Evolutionary conservation across 495 filamentous ascomycete genomes (phyloP).

Genomic region (Talaromyces liani): DNA sequence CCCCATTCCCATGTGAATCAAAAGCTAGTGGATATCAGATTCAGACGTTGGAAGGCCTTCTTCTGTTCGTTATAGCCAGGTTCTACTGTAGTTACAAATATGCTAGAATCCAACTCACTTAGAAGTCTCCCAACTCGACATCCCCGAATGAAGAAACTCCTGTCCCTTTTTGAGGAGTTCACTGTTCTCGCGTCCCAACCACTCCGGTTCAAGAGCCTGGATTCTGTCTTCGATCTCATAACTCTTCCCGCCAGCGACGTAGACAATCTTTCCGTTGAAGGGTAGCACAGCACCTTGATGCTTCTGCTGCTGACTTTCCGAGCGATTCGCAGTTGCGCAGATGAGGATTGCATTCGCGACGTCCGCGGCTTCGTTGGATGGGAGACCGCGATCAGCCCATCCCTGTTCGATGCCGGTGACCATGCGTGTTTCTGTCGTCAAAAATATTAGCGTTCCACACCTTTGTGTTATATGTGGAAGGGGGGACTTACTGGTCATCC

Average conservation of each 20-base stretch:
- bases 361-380: conserved; percentile 25
- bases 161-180: conserved; percentile 20
- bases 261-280: conserved; percentile 27
- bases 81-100: too few species aligned
- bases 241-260: conserved; percentile 23
- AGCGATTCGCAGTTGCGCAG: conserved; percentile 22
- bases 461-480: too few species aligned
- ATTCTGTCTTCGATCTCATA: conserved; percentile 31
- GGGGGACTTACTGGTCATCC: conserved; percentile 29
- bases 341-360: conserved; percentile 22
- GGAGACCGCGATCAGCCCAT: conserved; percentile 22
- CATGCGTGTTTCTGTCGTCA: conserved; percentile 21
- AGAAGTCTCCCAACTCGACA: conserved; percentile 15
- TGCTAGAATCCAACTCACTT: not conserved
- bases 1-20: too few species aligned
- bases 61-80: too few species aligned
- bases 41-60: too few species aligned
- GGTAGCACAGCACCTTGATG: conserved; percentile 19
- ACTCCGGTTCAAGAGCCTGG: conserved; percentile 21
- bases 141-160: conserved; percentile 20
- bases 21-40: too few species aligned
- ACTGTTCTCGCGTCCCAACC: conserved; percentile 26
- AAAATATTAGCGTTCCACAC: not conserved
- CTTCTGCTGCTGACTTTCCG: not conserved
- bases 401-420: conserved; percentile 28